Evolutionary conservation across 352 stramenopile genomes (phyloP).

Genomic region (Phytophthora sojae): DNA sequence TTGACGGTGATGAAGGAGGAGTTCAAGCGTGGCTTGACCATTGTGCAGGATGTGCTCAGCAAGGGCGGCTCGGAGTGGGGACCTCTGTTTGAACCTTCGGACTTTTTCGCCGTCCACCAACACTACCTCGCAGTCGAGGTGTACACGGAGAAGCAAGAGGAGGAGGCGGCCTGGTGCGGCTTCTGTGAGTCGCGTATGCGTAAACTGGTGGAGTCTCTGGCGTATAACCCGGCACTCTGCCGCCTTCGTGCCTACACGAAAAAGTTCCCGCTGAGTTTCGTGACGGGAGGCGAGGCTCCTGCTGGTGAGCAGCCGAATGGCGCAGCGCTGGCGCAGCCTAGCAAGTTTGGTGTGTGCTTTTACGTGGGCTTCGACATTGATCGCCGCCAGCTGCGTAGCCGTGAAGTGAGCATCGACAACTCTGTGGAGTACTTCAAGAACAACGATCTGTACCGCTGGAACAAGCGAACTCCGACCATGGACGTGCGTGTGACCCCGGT

Average conservation of each 20-base stretch:
- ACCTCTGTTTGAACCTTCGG: constrained; percentile 80
- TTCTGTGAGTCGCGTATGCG: constrained; percentile 95
- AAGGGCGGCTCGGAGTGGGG: constrained; percentile 85
- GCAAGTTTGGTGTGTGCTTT: constrained; percentile 83
- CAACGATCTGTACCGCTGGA: constrained; percentile 91
- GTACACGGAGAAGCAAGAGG: constrained; percentile 86
- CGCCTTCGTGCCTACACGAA: constrained; percentile 87
- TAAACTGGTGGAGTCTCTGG: constrained; percentile 90
- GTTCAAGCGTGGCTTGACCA: constrained; percentile 80
- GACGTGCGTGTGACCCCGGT: constrained; percentile 87
- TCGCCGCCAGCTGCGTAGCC: constrained; percentile 72
- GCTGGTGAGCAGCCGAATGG: constrained; percentile 25
- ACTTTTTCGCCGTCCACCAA: constrained; percentile 91
- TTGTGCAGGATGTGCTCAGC: constrained; percentile 88
- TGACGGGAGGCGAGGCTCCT: constrained; percentile 42
- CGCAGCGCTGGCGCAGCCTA: constrained; percentile 31
- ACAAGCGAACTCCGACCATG: constrained; percentile 88
- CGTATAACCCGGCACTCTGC: constrained; percentile 84
- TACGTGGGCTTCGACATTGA: constrained; percentile 91
- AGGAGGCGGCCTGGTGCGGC: constrained; percentile 94
- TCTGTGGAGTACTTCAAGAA: constrained; percentile 91
- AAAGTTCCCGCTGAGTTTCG: constrained; percentile 81
- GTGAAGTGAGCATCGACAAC: constrained; percentile 86
- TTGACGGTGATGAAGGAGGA: constrained; percentile 96
- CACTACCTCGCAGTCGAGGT: constrained; percentile 94